Percentiles rank a stretch among this genome's conserved stretches.
Evolutionary conservation across 352 stramenopile genomes (phyloP).

Genomic region (Phytophthora pisi): DNA sequence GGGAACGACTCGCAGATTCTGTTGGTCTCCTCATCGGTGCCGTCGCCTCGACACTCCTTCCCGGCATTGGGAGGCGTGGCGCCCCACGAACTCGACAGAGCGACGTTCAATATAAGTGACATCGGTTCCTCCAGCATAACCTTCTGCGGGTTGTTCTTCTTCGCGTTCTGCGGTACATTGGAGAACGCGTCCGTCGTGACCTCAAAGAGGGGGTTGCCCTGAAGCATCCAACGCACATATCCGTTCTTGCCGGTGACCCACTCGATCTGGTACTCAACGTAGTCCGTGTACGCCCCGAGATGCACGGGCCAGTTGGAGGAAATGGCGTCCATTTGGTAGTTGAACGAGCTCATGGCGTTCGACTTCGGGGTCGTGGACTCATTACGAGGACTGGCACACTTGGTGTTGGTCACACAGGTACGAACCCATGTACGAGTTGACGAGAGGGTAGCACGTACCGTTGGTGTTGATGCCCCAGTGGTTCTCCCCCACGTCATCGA

Average conservation of each 20-base stretch:
- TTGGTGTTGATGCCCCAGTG: conserved; percentile 53
- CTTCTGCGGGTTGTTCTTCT: conserved; percentile 60
- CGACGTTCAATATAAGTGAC: conserved; percentile 94
- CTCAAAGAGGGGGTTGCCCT: conserved; percentile 59
- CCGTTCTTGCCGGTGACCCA: conserved; percentile 73
- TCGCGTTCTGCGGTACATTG: conserved; percentile 51
- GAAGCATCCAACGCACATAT: conserved; percentile 73
- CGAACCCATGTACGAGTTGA: conserved; percentile 65
- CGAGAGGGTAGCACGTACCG: conserved; percentile 57
- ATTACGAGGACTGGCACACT: conserved; percentile 45
- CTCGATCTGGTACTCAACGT: conserved; percentile 68
- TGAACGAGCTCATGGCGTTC: conserved; percentile 65
- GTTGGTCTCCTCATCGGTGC: conserved; percentile 40
- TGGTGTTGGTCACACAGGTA: conserved; percentile 51
- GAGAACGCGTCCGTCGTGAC: conserved; percentile 51
- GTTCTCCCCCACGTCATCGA: conserved; percentile 22
- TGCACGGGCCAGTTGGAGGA: conserved; percentile 75
- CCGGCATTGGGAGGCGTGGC: conserved; percentile 56
- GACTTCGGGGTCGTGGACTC: conserved; percentile 33
- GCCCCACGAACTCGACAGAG: conserved; percentile 92
- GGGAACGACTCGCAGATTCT: conserved; percentile 70
- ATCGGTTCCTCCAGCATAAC: conserved; percentile 89
- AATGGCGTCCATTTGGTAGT: conserved; percentile 83
- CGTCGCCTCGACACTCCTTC: conserved; percentile 58
- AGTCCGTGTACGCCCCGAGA: conserved; percentile 57